phyloP scores from a whole-genome alignment of 176 grass and related monocot genomes.

The Raddia guianensis region DNA sequence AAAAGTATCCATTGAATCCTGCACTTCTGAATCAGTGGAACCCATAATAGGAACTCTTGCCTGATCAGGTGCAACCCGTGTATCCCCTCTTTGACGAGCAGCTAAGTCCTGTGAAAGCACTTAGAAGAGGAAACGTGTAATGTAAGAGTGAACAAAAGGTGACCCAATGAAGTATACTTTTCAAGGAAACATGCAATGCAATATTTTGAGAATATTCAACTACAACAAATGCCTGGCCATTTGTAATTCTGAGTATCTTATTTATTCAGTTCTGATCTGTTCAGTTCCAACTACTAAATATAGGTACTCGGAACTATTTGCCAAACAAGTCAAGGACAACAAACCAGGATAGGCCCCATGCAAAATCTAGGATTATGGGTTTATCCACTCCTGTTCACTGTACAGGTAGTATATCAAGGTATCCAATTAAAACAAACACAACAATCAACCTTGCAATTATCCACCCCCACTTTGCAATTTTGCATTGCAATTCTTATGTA shows the following conservation, averaged over 20 bases:
- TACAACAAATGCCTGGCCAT: neutral
- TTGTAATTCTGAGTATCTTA: neutral
- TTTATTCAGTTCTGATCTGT: neutral
- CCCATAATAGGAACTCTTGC: constrained; percentile 41
- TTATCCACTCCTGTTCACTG: neutral
- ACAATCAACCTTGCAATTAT: neutral
- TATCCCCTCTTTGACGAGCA: constrained; percentile 56
- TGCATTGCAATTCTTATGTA: neutral
- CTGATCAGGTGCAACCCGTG: constrained; percentile 52
- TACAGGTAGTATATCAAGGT: too few species aligned
- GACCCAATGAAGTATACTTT: neutral
- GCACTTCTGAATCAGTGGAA: constrained; percentile 16
- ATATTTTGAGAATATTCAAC: neutral
- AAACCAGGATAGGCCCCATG: constrained; percentile 1
- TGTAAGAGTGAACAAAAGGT: constrained; percentile 5
- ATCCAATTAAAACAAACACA: neutral
- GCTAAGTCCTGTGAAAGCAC: constrained; percentile 40
- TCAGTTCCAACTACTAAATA: constrained; percentile 35
- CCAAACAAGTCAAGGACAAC: neutral
- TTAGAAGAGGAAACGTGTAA: constrained; percentile 30
- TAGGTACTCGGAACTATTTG: constrained; percentile 1
- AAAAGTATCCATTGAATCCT: constrained; percentile 58
- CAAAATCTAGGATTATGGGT: neutral
- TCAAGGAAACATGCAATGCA: neutral
- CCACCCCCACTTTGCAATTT: neutral